Evolutionary conservation across 495 filamentous ascomycete genomes (phyloP).

Genomic region (Penicillium tannophilum): DNA sequence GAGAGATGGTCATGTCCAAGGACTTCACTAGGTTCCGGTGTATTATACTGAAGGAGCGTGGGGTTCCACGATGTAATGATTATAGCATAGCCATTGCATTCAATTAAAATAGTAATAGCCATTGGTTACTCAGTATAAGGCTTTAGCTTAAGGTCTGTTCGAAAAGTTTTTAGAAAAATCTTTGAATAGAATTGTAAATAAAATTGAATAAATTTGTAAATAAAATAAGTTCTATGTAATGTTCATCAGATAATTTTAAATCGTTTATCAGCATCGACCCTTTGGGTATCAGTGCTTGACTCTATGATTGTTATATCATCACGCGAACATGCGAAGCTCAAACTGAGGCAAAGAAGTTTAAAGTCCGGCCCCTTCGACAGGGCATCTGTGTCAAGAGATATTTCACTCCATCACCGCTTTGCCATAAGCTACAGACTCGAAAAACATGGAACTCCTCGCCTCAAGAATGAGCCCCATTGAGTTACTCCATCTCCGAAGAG

Average conservation of each 20-base stretch:
- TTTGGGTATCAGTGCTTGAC: conserved; percentile 88
- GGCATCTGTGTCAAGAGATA: conserved; percentile 45
- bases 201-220: background rate
- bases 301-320: conserved; percentile 97
- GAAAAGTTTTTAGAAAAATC: background rate
- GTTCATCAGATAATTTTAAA: conserved; percentile 95
- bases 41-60: conserved; percentile 17
- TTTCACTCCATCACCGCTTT: conserved; percentile 49
- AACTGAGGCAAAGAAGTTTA: conserved; percentile 17
- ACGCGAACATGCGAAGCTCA: conserved; percentile 69
- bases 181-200: background rate
- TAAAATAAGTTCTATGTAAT: conserved; percentile 8
- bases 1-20: background rate
- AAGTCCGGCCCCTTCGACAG: conserved; percentile 69
- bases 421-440: conserved; percentile 68
- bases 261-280: conserved; percentile 71
- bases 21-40: conserved; percentile 10
- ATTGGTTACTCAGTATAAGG: background rate
- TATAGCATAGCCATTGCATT: conserved; percentile 27
- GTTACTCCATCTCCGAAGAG: conserved; percentile 63
- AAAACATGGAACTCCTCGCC: conserved; percentile 76
- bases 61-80: conserved; percentile 18
- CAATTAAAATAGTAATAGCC: background rate
- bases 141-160: background rate
- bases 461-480: conserved; percentile 99